These are phyloP conservation scores for Artemisia annua DNA, from an alignment of 129 eudicot genomes.

Conservation along the genomic window DNA sequence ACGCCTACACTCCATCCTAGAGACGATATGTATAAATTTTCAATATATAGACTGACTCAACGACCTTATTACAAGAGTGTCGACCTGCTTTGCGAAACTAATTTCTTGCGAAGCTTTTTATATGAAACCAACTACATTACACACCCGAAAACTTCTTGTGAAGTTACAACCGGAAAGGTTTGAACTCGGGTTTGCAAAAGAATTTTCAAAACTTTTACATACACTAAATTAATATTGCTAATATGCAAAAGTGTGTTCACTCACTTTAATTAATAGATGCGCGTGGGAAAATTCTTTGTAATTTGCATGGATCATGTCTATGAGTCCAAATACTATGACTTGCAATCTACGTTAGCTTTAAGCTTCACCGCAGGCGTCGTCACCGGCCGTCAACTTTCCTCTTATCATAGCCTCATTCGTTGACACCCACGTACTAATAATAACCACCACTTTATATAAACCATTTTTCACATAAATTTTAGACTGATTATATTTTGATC, in stretches of 20 bases:
- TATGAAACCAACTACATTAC: no score
- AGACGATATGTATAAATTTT: no score
- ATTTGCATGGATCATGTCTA: slow-evolving; percentile 43
- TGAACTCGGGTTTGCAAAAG: no score
- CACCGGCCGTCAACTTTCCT: slow-evolving; percentile 88
- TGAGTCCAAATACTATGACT: slow-evolving; percentile 33
- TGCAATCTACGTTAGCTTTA: slow-evolving; percentile 60
- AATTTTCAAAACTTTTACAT: no score
- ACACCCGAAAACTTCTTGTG: no score
- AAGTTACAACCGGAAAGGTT: no score
- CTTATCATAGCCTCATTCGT: slow-evolving; percentile 34
- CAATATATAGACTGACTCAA: no score
- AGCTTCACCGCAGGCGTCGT: slow-evolving; percentile 83
- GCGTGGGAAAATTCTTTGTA: slow-evolving; percentile 10
- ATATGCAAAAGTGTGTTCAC: slow-evolving; percentile 11
- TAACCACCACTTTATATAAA: background rate
- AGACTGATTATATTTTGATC: slow-evolving; percentile 7
- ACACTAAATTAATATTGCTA: background rate
- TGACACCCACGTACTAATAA: slow-evolving; percentile 23
- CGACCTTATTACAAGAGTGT: no score
- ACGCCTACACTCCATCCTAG: no score
- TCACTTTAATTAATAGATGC: slow-evolving; percentile 11
- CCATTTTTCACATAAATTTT: slow-evolving; percentile 22
- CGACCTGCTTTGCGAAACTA: no score
- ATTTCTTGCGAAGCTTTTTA: no score